Percentiles rank a stretch among this genome's conserved stretches.
phyloP scores from a whole-genome alignment of 352 stramenopile species.

The Pythium biforme region DNA sequence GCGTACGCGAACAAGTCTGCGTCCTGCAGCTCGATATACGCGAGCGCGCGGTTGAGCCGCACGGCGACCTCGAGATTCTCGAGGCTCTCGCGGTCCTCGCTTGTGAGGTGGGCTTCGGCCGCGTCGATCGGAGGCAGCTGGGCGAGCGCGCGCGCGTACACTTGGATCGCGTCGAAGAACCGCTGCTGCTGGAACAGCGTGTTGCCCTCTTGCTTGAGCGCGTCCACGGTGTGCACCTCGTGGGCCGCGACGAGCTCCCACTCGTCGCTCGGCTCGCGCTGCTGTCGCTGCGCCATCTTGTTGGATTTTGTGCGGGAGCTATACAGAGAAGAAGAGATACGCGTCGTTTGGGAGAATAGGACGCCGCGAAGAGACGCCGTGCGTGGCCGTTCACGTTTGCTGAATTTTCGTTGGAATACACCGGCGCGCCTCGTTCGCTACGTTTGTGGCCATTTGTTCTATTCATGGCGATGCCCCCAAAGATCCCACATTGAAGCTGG shows the following conservation, averaged over 20 bases:
- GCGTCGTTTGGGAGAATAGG: neutral
- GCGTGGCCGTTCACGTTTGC: neutral
- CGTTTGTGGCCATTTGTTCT: no score
- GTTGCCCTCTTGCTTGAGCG: conserved; percentile 61
- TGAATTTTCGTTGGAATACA: neutral
- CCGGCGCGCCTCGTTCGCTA: no score
- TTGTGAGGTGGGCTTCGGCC: conserved; percentile 6
- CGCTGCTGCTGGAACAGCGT: conserved; percentile 45
- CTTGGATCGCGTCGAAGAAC: conserved; percentile 42
- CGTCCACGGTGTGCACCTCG: conserved; percentile 34
- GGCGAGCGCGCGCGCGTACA: conserved; percentile 39
- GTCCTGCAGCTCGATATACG: conserved; percentile 41
- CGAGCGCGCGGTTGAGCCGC: conserved; percentile 64
- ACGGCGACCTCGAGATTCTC: conserved; percentile 44
- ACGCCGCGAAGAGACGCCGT: neutral
- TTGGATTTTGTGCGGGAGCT: no score
- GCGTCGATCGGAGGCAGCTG: neutral
- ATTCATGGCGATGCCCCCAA: no score
- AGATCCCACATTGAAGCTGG: no score
- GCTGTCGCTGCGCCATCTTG: conserved; percentile 9
- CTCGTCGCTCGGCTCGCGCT: conserved; percentile 19
- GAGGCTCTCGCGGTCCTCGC: conserved; percentile 18
- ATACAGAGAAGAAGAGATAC: neutral
- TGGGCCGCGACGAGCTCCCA: conserved; percentile 30
- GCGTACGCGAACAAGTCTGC: conserved; percentile 29